Evolutionary conservation across 768 basidiomycete species (phyloP), one percentile per base, ranked within the genome.

Genomic region (Leccinum fibrillosum): DNA sequence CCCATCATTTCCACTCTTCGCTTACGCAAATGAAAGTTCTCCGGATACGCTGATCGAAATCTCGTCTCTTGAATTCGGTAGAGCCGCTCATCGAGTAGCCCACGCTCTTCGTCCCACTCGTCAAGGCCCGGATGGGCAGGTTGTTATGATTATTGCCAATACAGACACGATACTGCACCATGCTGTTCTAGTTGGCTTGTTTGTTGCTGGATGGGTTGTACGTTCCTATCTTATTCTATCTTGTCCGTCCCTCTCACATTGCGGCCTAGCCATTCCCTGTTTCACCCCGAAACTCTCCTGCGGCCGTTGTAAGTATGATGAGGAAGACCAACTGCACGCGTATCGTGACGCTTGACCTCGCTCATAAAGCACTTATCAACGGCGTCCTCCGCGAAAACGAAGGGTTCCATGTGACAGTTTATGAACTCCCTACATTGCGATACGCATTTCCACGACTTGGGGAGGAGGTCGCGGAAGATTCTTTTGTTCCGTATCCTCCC

Each of bases 361-460:
- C 59, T 13, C 68, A 71, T 32, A 42, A 52, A 30, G 19, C 10
- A 2, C 63, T 71, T 26, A 56, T 72, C 1, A 53, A 60, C 2
- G 47, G n/a, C 8, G 39, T 63, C 30, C 56, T 52, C 4, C 50
- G 25, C 11, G 59, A 56, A 44, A 2, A 26, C 4, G 21, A 44
- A 3, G 51, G 52, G 8, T 19, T 32, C 2, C 15, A 49, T 17
- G 32, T 67, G 17, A 49, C 37, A 8, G 6, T 72, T 5, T 28
- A 64, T 5, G 63, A 72, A 51, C 12, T 66, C 7, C 69, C 70
- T 0, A 58, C 63, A 0, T 23, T 71, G 4, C 57, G 48, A 2
- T 35, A 68, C n/a, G 60, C 79, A 0, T 82, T 75, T 51, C 80
- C 81, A 2, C 71, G 73, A 25, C 70, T 80, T 10, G 79, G 75